Conservation (phyloP, 768 basidiomycete genomes). For the Rhodosporidiobolus odoratus region DNA sequence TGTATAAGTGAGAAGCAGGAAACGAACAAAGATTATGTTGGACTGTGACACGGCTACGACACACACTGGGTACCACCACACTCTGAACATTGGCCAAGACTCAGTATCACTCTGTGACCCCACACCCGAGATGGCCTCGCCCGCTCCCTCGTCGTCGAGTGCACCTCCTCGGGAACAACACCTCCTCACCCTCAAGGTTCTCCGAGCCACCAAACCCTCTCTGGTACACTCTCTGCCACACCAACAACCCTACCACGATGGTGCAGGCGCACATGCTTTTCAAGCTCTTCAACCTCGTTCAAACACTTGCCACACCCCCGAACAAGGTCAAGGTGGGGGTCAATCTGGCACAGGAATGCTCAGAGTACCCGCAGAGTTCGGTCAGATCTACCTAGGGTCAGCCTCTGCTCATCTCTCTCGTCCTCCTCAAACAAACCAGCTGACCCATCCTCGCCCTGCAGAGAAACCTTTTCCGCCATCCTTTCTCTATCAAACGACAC, state of each 20-base stretch:
- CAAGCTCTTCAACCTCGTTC: background rate
- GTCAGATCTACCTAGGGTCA: conserved; percentile 71
- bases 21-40: too few species aligned
- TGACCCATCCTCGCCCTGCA: background rate
- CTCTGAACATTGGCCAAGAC: too few species aligned
- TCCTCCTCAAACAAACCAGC: background rate
- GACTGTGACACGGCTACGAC: too few species aligned
- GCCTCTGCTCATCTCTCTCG: background rate
- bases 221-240: background rate
- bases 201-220: background rate
- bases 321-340: background rate
- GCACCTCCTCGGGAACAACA: background rate
- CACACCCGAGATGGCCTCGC: background rate
- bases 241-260: background rate
- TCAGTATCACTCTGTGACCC: too few species aligned
- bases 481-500: conserved; percentile 57
- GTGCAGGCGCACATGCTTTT: background rate
- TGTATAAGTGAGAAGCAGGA: too few species aligned
- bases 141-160: background rate
- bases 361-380: conserved; percentile 75
- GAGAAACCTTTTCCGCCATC: conserved; percentile 74
- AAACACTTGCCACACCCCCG: background rate
- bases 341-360: conserved; percentile 54
- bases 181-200: background rate
- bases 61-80: too few species aligned